Percentiles rank a stretch among this genome's conserved stretches.
Conservation (phyloP, 2,329 filamentous ascomycete genomes). For the Paraphoma sp. region DNA sequence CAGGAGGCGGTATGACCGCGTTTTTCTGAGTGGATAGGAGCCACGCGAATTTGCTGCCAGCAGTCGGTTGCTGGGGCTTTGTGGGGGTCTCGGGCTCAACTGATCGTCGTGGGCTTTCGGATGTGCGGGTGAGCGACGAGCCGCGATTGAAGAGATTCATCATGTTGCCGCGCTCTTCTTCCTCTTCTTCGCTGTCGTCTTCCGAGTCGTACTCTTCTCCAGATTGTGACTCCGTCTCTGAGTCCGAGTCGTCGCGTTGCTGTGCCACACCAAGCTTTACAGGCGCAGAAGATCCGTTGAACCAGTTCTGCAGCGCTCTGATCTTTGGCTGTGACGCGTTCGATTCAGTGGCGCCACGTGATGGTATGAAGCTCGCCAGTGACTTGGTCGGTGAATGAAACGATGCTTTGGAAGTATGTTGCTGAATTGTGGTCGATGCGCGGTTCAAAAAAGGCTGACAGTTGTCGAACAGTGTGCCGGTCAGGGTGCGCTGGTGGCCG, state of each 20-base stretch:
- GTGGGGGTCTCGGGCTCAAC: conserved; percentile 21
- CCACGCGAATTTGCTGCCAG: conserved; percentile 45
- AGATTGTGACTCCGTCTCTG: conserved; percentile 29
- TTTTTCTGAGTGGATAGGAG: conserved; percentile 46
- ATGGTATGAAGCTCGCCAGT: conserved; percentile 48
- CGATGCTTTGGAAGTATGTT: conserved; percentile 48
- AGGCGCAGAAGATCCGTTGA: conserved; percentile 60
- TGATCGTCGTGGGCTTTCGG: conserved; percentile 25
- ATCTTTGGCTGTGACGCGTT: conserved; percentile 42
- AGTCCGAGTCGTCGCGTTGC: conserved; percentile 37
- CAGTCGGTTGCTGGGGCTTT: conserved; percentile 30
- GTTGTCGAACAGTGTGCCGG: conserved; percentile 47
- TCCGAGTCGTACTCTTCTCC: conserved; percentile 34
- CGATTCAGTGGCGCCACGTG: conserved; percentile 37
- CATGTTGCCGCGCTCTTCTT: conserved; percentile 35
- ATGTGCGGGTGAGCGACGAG: conserved; percentile 29
- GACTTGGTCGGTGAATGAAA: conserved; percentile 47
- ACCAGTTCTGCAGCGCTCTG: conserved; percentile 56
- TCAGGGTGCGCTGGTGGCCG: conserved; percentile 44
- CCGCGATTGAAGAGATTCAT: conserved; percentile 45
- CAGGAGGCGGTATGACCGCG: conserved; percentile 30
- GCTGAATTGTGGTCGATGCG: conserved; percentile 44
- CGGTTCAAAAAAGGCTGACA: conserved; percentile 42
- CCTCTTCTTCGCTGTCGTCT: conserved; percentile 16
- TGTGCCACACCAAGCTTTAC: conserved; percentile 52